phyloP scores from a whole-genome alignment of 306 rosid species.

The Rosa lucieae region DNA sequence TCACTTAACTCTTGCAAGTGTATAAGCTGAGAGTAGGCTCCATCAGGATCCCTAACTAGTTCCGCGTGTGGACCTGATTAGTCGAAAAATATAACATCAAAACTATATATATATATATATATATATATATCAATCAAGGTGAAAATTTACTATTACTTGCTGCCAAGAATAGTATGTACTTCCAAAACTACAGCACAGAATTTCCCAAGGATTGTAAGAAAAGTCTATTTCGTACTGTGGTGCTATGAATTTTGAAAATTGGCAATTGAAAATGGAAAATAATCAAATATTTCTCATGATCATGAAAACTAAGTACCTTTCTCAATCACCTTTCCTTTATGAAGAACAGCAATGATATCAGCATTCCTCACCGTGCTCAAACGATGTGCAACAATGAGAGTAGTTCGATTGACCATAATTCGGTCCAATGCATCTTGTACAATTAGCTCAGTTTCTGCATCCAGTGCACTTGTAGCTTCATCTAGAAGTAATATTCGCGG shows the following conservation, averaged over 20 bases:
- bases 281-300: not conserved
- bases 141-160: not conserved
- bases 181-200: too few relatives aligned
- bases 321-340: not conserved
- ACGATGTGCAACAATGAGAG: not conserved
- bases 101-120: too few relatives aligned
- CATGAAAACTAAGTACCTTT: not conserved
- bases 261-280: not conserved
- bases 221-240: not conserved
- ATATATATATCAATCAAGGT: not conserved
- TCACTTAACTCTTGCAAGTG: slow-evolving; percentile 59
- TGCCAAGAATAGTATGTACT: not conserved
- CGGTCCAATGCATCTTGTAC: not conserved
- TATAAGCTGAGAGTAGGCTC: slow-evolving; percentile 79
- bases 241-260: not conserved
- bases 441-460: not conserved
- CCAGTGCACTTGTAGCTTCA: not conserved
- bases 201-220: too few relatives aligned
- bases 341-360: not conserved
- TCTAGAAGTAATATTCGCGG: not conserved
- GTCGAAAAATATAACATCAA: not conserved
- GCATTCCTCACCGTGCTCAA: not conserved
- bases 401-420: not conserved
- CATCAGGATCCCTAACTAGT: slow-evolving; percentile 61
- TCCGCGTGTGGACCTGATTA: slow-evolving; percentile 67